Evolutionary conservation across 2,329 filamentous ascomycete species (phyloP).

Genomic region (Stagonosporopsis cucurbitacearum): DNA sequence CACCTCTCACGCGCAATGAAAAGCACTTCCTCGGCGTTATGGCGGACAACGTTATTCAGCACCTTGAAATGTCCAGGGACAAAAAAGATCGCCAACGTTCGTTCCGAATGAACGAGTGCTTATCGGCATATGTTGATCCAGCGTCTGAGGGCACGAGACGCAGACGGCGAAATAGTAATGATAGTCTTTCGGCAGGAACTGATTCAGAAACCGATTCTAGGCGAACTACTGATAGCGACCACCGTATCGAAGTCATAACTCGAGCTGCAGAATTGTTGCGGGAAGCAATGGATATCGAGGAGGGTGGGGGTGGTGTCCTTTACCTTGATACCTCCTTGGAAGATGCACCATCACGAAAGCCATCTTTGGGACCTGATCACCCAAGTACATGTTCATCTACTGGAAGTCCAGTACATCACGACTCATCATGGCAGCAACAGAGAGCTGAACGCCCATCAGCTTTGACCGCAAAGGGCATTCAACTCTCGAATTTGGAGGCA

Average conservation of each 20-base stretch:
- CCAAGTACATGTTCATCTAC: neutral
- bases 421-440: neutral
- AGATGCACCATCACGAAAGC: neutral
- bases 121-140: constrained; percentile 34
- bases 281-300: constrained; percentile 54
- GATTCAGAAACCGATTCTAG: constrained; percentile 4
- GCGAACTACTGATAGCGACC: constrained; percentile 34
- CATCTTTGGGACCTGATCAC: neutral
- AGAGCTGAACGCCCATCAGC: neutral
- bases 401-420: neutral
- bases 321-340: constrained; percentile 47
- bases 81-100: constrained; percentile 39
- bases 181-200: constrained; percentile 1
- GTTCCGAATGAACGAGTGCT: constrained; percentile 35
- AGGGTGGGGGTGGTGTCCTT: constrained; percentile 58
- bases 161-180: constrained; percentile 3
- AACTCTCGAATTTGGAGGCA: constrained; percentile 28
- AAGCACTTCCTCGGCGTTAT: constrained; percentile 35
- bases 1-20: constrained; percentile 22
- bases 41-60: constrained; percentile 42
- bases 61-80: constrained; percentile 45
- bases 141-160: neutral
- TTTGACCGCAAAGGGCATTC: neutral
- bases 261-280: constrained; percentile 58
- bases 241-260: constrained; percentile 53